Evolutionary conservation across 169 alveolate genomes (phyloP), one percentile per base, ranked within the genome.

Genomic region (Cryptosporidium canis): DNA sequence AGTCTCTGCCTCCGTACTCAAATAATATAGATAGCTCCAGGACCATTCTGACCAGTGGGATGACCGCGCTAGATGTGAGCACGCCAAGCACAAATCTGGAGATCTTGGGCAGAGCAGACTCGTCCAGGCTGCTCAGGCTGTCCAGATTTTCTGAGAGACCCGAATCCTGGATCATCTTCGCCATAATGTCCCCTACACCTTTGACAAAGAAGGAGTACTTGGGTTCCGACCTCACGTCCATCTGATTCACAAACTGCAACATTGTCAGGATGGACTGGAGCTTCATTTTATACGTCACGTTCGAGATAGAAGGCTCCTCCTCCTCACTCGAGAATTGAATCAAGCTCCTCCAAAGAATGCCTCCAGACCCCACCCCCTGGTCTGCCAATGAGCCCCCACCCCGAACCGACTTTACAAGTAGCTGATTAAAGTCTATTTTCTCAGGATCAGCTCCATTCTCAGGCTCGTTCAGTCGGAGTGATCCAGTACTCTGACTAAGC

Each of bases 251-350:
- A 77, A 43, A 77, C n/a, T 77, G 87, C 3, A 77, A 77, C 43
- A 77, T 24, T 3, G 61, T 77, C 24, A 77, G n/a, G 35, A 77
- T 24, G 16, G 87, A 77, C 16, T 56, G 63, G 8, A 77, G 24
- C 29, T 37, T 77, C 35, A 24, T 58, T 41, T 41, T 58, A 43
- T 41, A 77, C 11, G 68, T 51, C 12, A 47, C 39, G 14, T 70
- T 44, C 14, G 3, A 37, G 6, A 43, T 21, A 27, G 66, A 70
- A 37, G 16, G 29, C n/a, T 70, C 66, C 12, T 33, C 51, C 3
- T 51, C 8, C 7, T 70, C 67, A 70, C 24, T 14, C 8, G 18
- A 35, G 12, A 45, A 3, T 33, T 21, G 18, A 9, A 51, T 51
- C 9, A 51, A n/a, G 9, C 63, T 18, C 8, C 47, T 37, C 70